phyloP scores from a whole-genome alignment of 2,329 filamentous ascomycete species.

The Rutstroemia sp. region DNA sequence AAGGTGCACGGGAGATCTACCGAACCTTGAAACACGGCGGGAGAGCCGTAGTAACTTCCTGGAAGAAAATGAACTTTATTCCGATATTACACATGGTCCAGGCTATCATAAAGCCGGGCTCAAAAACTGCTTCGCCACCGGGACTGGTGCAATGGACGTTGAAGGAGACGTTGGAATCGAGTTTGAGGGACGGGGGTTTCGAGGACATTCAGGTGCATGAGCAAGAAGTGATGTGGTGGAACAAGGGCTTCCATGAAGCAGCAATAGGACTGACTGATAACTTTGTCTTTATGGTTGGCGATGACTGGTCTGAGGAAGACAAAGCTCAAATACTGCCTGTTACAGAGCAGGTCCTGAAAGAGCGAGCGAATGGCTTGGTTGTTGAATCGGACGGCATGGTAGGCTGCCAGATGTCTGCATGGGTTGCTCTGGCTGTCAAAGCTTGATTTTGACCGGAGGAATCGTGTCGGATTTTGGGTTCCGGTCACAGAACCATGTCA shows the following conservation, averaged over 20 bases:
- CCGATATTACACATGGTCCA: not conserved
- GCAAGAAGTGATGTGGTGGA: not conserved
- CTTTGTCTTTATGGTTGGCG: not conserved
- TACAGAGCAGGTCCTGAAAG: not conserved
- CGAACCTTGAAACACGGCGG: conserved; percentile 86
- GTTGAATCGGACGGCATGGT: not conserved
- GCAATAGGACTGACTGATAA: not conserved
- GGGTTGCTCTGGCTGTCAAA: not conserved
- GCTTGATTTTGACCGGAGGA: not conserved
- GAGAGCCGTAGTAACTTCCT: conserved; percentile 35
- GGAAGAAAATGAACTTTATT: not conserved
- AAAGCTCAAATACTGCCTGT: not conserved
- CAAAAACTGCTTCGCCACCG: not conserved
- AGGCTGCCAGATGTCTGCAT: not conserved
- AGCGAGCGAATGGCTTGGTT: not conserved
- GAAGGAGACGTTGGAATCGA: not conserved
- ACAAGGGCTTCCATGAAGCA: not conserved
- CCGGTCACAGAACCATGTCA: no score
- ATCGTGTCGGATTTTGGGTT: not conserved
- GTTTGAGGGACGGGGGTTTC: not conserved
- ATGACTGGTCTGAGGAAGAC: not conserved
- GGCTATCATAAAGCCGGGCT: not conserved
- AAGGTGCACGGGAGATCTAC: conserved; percentile 71
- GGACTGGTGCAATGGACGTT: not conserved
- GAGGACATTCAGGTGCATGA: not conserved